Evolutionary conservation across 1,139 yeast genomes (phyloP), one percentile per base, ranked within the genome.

Genomic region (Lodderomyces parapsilosis): DNA sequence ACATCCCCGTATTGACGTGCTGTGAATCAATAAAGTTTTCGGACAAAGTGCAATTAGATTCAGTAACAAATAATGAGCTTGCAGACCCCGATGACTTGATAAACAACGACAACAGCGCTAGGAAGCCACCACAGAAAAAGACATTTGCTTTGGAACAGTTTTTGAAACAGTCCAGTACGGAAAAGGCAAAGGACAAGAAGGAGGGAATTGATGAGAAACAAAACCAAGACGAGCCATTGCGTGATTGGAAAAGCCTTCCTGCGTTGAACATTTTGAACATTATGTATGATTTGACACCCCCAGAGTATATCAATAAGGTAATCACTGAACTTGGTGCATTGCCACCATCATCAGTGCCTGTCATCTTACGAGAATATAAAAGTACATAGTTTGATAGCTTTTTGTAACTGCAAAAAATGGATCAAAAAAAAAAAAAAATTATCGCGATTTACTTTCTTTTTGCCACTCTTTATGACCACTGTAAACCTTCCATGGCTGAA

Each of bases 341-440:
- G 52, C 99, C 99, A 6, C 96, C 99, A 36, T 87, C 96, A 7
- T 89, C 98, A 1, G 98, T 93, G 47, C 99, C 99, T 24, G 98
- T 93, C 36, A 89, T 93, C 49, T 74, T 93, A 56, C 80, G 98
- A 65, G 99, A 93, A 63, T 93, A 93, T 65, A 88, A 88, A 65
- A 76, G 74, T 54, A 68, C 73, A 47, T 64, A 66, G 59, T 15
- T n/a, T n/a, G n/a, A n/a, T n/a, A n/a, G n/a, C n/a, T 15, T 32
- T 19, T 10, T 31, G 10, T 8, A 18, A 13, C 11, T 18, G 36
- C 36, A n/a, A 17, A 32, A 15, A 32, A 11, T 6, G 11, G 7
- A 28, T 7, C 6, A 28, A n/a, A 14, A 28, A 28, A n/a, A 28
- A 14, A 9, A 13, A 7, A 31, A 31, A 31, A 31, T 4, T 17